Evolutionary conservation across 2,329 filamentous ascomycete genomes (phyloP).

Genomic region (Exophiala sp.): DNA sequence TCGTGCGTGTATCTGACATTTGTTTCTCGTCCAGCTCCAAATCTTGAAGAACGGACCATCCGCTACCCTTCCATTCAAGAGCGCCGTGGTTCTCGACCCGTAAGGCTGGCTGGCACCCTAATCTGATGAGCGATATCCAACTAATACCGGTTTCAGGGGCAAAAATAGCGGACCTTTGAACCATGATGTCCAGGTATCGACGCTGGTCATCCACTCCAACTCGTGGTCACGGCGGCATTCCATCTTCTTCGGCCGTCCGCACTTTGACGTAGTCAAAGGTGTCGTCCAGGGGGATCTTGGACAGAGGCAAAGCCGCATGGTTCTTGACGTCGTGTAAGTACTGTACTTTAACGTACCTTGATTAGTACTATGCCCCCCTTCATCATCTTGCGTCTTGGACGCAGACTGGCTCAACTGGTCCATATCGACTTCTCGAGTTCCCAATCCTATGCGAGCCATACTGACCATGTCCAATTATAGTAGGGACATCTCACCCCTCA

Average conservation of each 20-base stretch:
- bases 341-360: not conserved
- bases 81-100: conserved; percentile 59
- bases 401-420: too few relatives aligned
- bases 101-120: conserved; percentile 4
- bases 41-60: conserved; percentile 40
- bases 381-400: not conserved
- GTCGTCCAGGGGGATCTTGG: conserved; percentile 47
- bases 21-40: conserved; percentile 13
- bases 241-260: conserved; percentile 57
- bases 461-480: conserved; percentile 6
- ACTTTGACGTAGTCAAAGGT: conserved; percentile 58
- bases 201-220: conserved; percentile 58
- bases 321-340: conserved; percentile 45
- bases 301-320: conserved; percentile 42
- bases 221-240: conserved; percentile 56
- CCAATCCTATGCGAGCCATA: too few relatives aligned
- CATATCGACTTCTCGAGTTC: too few relatives aligned
- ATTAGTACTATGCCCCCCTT: not conserved
- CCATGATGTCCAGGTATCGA: conserved; percentile 51
- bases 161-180: conserved; percentile 60
- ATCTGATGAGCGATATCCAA: too few relatives aligned
- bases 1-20: not conserved
- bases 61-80: conserved; percentile 45
- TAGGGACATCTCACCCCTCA: conserved; percentile 56
- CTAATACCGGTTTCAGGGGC: conserved; percentile 34